Percentiles rank a stretch among this genome's conserved stretches.
phyloP scores from a whole-genome alignment of 768 basidiomycete genomes.

The Termitomyces bulborhizus region DNA sequence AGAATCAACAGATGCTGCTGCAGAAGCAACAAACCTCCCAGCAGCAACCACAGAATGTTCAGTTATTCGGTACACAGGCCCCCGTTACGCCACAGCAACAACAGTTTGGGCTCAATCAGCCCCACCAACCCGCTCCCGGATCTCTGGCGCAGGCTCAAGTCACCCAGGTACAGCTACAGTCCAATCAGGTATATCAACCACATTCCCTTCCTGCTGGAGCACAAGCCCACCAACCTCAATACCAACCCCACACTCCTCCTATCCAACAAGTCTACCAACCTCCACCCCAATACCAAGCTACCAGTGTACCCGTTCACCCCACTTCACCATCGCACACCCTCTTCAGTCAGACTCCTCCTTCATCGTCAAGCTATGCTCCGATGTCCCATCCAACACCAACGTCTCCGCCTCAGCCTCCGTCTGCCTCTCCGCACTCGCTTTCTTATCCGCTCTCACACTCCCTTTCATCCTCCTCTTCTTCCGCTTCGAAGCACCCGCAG shows the following conservation, averaged over 20 bases:
- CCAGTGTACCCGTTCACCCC: background rate
- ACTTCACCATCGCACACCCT: background rate
- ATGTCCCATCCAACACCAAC: conserved; percentile 2
- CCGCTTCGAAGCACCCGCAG: background rate
- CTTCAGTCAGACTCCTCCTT: background rate
- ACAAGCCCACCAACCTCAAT: background rate
- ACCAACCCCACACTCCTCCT: background rate
- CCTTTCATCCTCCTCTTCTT: background rate
- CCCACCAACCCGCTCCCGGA: background rate
- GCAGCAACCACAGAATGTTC: background rate
- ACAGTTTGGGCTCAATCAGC: background rate
- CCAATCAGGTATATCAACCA: background rate
- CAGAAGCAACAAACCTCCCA: background rate
- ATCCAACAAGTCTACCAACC: background rate
- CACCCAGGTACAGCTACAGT: background rate
- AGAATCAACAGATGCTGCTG: background rate
- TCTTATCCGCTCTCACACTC: background rate
- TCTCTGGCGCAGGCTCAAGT: background rate
- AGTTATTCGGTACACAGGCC: background rate
- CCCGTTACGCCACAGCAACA: background rate
- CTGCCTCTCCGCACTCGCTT: background rate
- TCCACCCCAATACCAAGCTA: background rate
- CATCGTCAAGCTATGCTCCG: background rate
- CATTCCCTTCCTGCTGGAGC: background rate
- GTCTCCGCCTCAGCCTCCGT: background rate